These are phyloP conservation scores for Martiniozyma abietophila DNA, from an alignment of 805 yeast species.

Conservation along the genomic window DNA sequence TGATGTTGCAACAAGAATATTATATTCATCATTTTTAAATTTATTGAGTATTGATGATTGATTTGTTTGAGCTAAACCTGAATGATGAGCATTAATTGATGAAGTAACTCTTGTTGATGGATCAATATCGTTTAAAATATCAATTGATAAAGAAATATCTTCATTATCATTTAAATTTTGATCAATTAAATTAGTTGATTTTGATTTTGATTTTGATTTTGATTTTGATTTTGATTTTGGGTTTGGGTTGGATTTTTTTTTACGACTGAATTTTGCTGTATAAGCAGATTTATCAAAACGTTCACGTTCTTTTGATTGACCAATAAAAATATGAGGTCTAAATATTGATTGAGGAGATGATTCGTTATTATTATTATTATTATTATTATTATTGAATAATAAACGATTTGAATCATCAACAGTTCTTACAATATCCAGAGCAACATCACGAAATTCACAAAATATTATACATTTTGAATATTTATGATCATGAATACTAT, in stretches of 20 bases:
- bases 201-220: conserved; percentile 24
- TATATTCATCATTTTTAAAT: conserved; percentile 65
- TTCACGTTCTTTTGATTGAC: conserved; percentile 75
- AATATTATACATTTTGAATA: conserved; percentile 60
- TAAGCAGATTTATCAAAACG: conserved; percentile 52
- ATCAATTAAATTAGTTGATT: not conserved
- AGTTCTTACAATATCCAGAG: conserved; percentile 70
- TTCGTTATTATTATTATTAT: no score
- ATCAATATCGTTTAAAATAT: no score
- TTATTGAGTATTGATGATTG: conserved; percentile 72
- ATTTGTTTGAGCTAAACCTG: conserved; percentile 84
- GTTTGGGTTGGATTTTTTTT: not conserved
- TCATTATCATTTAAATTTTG: not conserved
- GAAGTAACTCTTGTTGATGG: conserved; percentile 38
- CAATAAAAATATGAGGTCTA: conserved; percentile 82
- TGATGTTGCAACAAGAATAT: conserved; percentile 87
- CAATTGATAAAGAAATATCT: conserved; percentile 19
- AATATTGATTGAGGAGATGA: conserved; percentile 26
- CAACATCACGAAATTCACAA: conserved; percentile 84
- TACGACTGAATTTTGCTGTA: conserved; percentile 13
- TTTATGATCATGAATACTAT: conserved; percentile 21
- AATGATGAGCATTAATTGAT: conserved; percentile 66
- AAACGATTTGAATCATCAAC: conserved; percentile 37
- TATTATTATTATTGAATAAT: no score
- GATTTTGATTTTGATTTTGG: conserved; percentile 22